Evolutionary conservation across 2,329 filamentous ascomycete genomes (phyloP), one percentile per base, ranked within the genome.

Genomic region (Knufia petricola): DNA sequence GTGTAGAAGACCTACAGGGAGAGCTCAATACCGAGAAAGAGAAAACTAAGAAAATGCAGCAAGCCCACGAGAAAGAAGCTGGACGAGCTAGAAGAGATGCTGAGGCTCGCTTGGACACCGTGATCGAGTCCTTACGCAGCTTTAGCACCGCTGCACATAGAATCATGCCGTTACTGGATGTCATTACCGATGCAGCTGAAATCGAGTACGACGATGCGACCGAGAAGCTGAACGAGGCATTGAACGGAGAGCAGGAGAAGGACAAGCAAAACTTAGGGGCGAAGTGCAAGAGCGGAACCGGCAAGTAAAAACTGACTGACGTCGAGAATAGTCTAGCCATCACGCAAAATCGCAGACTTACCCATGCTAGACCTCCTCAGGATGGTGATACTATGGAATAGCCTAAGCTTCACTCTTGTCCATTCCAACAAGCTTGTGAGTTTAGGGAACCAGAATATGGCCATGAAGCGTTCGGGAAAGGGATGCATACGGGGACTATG

Each of bases 161-260:
- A 12, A 38, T 47, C 32, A 47, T 47, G 44, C 44, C 44, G 8
- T 28, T 47, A 4, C 15, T 47, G 23, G 44, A 47, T 39, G 44
- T 39, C 20, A 23, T 47, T 10, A 47, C 44, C 20, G 44, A 30
- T 19, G 44, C 32, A 17, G 32, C 34, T 24, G 44, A 47, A 12
- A 47, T 47, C 19, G 44, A 39, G 21, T 47, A 47, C 17, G 44
- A 47, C 32, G 44, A 47, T 38, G 34, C 32, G 7, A 30, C 44
- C 12, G 44, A 47, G 34, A 47, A 47, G 34, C 23, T 47, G 17
- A 39, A 26, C 30, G 15, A 36, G 19, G 17, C 21, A 7, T 37
- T 46, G 13, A 46, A 46, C 17, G 21, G 12, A 23, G 30, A 37
- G 15, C 28, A 46, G 30, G 15, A 4, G 17, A n/a, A 34, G 30